Conservation (phyloP, 2,329 filamentous ascomycete species). For the Aspergillus latus region DNA sequence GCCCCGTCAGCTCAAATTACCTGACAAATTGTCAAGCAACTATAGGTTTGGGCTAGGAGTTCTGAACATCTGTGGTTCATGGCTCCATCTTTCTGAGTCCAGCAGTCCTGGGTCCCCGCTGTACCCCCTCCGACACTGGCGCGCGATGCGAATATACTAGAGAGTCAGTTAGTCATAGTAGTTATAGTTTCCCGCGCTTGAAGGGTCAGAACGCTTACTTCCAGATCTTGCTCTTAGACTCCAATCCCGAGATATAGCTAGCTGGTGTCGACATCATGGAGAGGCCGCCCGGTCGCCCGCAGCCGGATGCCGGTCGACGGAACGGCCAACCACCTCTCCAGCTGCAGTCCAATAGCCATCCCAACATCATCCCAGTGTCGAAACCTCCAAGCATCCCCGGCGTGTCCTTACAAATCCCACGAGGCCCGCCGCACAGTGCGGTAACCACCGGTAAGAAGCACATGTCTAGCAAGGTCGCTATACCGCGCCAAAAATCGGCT, state of each 20-base stretch:
- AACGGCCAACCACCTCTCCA: conserved; percentile 15
- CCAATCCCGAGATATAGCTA: background rate
- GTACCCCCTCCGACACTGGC: background rate
- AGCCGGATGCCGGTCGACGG: conserved; percentile 10
- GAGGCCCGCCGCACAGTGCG: conserved; percentile 7
- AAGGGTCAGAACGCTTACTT: background rate
- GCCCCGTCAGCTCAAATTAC: background rate
- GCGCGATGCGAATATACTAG: conserved; percentile 3
- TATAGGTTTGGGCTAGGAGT: background rate
- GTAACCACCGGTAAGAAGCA: conserved; percentile 17
- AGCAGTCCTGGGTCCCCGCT: background rate
- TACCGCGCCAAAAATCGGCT: conserved; percentile 28
- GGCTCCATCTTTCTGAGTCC: background rate
- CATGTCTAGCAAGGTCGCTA: conserved; percentile 29
- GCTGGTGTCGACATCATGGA: conserved; percentile 15
- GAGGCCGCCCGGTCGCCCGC: conserved; percentile 13
- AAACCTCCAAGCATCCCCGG: conserved; percentile 12
- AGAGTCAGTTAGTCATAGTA: background rate
- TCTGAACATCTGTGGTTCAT: background rate
- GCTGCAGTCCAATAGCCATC: conserved; percentile 6
- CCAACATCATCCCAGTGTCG: conserved; percentile 13
- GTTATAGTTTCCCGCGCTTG: background rate
- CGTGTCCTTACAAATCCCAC: conserved; percentile 5
- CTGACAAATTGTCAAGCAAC: background rate
- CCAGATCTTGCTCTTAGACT: background rate